Evolutionary conservation across 2,329 filamentous ascomycete genomes (phyloP).

Genomic region (Simplicillium sp.): DNA sequence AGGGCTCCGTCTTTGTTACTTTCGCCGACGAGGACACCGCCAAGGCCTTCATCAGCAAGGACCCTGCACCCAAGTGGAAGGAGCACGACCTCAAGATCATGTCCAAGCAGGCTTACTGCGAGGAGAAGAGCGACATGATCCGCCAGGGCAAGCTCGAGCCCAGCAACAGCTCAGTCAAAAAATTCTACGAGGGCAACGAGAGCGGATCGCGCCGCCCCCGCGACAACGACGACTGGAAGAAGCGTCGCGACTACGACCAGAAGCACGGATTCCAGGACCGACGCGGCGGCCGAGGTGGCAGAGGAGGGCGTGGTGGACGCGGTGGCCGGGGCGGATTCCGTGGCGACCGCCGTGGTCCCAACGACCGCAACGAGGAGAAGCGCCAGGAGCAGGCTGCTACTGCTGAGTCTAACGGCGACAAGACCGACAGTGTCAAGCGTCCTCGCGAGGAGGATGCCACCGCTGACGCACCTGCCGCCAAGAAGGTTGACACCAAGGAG

Average conservation of each 20-base stretch:
- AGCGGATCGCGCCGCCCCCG: slow-evolving; percentile 26
- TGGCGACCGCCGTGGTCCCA: slow-evolving; percentile 21
- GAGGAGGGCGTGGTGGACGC: slow-evolving; percentile 28
- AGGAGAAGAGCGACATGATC: slow-evolving; percentile 67
- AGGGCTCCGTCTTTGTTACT: slow-evolving; percentile 93
- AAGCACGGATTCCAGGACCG: slow-evolving; percentile 47
- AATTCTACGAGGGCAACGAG: slow-evolving; percentile 41
- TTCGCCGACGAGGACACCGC: slow-evolving; percentile 73
- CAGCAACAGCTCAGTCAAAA: slow-evolving; percentile 29
- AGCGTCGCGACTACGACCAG: slow-evolving; percentile 52
- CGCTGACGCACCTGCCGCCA: slow-evolving; percentile 39
- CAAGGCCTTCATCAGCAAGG: slow-evolving; percentile 68
- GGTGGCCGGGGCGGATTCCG: slow-evolving; percentile 32
- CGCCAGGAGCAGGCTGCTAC: slow-evolving; percentile 11
- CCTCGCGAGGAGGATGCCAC: slow-evolving; percentile 39
- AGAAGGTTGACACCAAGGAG: slow-evolving; percentile 52
- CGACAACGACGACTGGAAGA: slow-evolving; percentile 53
- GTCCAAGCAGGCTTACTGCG: slow-evolving; percentile 80
- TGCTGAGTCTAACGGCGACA: slow-evolving; percentile 17
- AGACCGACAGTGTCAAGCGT: slow-evolving; percentile 39
- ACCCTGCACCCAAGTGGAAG: slow-evolving; percentile 78
- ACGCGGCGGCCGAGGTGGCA: slow-evolving; percentile 32
- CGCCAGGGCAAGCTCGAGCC: slow-evolving; percentile 59
- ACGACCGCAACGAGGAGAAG: slow-evolving; percentile 18
- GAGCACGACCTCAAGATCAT: slow-evolving; percentile 71